Evolutionary conservation across 495 filamentous ascomycete species (phyloP).

Genomic region (Penicillium maclennaniae): DNA sequence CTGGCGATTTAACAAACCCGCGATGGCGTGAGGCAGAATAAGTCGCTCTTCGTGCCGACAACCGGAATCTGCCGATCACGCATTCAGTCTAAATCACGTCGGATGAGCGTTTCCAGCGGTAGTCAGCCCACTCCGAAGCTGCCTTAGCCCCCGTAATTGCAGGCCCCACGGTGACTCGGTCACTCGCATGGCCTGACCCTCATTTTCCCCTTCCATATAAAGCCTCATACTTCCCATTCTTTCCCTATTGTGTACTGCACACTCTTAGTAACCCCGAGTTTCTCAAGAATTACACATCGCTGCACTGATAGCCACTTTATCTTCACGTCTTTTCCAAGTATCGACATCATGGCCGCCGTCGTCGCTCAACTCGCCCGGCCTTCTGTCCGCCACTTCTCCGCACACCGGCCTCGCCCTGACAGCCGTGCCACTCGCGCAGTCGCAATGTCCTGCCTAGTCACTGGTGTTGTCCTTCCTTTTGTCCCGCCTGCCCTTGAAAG

Average conservation of each 20-base stretch:
- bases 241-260: background rate
- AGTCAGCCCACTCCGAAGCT: conserved; percentile 1
- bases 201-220: conserved; percentile 6
- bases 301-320: background rate
- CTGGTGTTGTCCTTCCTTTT: conserved; percentile 43
- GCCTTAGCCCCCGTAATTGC: conserved; percentile 10
- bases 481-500: conserved; percentile 46
- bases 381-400: conserved; percentile 44
- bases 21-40: conserved; percentile 21
- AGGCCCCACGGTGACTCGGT: conserved; percentile 17
- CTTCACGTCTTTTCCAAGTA: background rate
- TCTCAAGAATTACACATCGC: background rate
- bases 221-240: background rate
- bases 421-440: conserved; percentile 39
- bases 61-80: conserved; percentile 5
- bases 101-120: conserved; percentile 6
- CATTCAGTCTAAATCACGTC: conserved; percentile 7
- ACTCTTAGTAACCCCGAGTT: background rate
- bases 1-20: conserved; percentile 10
- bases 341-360: conserved; percentile 27
- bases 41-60: conserved; percentile 8
- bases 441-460: conserved; percentile 37
- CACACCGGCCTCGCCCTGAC: conserved; percentile 36
- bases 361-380: conserved; percentile 33
- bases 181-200: conserved; percentile 21